These are phyloP conservation scores for Lactarius psammicola DNA, from an alignment of 768 basidiomycete genomes.

Conservation along the genomic window DNA sequence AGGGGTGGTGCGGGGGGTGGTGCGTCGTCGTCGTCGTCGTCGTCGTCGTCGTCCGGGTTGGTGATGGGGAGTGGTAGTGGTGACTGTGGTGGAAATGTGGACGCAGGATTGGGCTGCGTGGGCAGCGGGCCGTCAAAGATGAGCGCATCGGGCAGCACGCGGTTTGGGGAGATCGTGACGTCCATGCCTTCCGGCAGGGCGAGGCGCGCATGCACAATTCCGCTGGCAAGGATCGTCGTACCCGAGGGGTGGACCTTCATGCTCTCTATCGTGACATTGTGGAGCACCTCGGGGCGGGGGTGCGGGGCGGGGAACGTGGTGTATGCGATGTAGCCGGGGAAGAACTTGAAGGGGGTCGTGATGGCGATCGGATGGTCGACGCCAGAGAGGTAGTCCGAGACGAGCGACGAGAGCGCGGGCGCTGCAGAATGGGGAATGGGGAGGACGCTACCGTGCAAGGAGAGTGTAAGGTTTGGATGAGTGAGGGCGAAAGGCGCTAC, in stretches of 20 bases:
- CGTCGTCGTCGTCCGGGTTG: constrained; percentile 26
- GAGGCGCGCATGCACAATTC: constrained; percentile 60
- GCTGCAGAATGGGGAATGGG: constrained; percentile 45
- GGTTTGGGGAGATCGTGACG: constrained; percentile 58
- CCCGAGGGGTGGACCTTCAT: constrained; percentile 65
- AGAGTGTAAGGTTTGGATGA: constrained; percentile 65
- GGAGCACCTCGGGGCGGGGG: constrained; percentile 63
- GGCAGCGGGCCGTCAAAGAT: constrained; percentile 60
- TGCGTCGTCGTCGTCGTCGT: constrained; percentile 29
- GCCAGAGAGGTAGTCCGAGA: constrained; percentile 63
- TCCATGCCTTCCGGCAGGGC: constrained; percentile 71
- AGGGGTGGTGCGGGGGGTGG: constrained; percentile 49
- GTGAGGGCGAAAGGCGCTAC: constrained; percentile 59
- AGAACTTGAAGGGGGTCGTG: constrained; percentile 46
- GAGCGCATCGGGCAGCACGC: constrained; percentile 71
- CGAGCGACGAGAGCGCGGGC: constrained; percentile 54
- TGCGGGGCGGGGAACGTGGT: constrained; percentile 64
- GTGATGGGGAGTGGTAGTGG: background rate
- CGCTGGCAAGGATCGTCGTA: constrained; percentile 59
- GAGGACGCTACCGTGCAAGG: constrained; percentile 55
- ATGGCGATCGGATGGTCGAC: constrained; percentile 57
- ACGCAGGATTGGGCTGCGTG: background rate
- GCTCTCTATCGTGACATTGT: constrained; percentile 68
- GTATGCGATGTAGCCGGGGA: constrained; percentile 46
- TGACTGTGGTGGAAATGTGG: background rate